These are phyloP conservation scores for Ophiostoma himal-ulmi DNA, from an alignment of 2,329 filamentous ascomycete genomes.

Conservation along the genomic window DNA sequence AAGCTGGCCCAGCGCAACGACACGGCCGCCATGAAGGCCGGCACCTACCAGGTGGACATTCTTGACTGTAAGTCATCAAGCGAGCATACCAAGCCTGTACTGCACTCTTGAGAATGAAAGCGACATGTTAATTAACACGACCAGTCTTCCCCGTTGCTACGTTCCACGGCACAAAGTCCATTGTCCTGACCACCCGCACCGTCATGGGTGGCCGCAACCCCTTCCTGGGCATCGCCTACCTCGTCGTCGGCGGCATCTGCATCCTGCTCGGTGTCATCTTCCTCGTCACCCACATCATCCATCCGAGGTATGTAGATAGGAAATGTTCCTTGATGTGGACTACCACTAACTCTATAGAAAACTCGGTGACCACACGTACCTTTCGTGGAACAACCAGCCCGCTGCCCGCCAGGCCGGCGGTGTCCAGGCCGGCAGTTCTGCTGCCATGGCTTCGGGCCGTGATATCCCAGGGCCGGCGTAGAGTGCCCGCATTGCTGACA, in stretches of 20 bases:
- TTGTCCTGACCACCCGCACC: conserved; percentile 81
- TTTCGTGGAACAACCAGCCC: conserved; percentile 78
- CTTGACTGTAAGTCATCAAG: conserved; percentile 61
- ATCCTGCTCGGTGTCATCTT: conserved; percentile 83
- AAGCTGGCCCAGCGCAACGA: conserved; percentile 87
- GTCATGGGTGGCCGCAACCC: conserved; percentile 93
- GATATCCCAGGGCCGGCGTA: conserved; percentile 35
- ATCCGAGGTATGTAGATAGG: conserved; percentile 61
- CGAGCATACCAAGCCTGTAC: neutral
- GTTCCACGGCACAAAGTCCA: conserved; percentile 83
- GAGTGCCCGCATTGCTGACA: conserved; percentile 5
- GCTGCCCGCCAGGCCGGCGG: conserved; percentile 29
- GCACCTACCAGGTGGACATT: conserved; percentile 72
- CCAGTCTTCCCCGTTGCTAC: conserved; percentile 72
- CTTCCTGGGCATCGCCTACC: conserved; percentile 92
- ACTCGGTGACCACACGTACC: conserved; percentile 94
- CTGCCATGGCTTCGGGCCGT: conserved; percentile 51
- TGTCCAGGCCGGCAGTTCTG: conserved; percentile 30
- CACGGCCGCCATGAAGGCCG: conserved; percentile 56
- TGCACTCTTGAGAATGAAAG: neutral
- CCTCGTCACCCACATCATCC: conserved; percentile 83
- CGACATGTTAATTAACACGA: conserved; percentile 13
- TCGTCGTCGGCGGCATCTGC: conserved; percentile 89
- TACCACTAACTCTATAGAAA: conserved; percentile 55
- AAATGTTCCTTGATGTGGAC: neutral